Base-by-base conservation (phyloP, 2,329 filamentous ascomycete species). In the Pestalotiopsis sp. region DNA sequence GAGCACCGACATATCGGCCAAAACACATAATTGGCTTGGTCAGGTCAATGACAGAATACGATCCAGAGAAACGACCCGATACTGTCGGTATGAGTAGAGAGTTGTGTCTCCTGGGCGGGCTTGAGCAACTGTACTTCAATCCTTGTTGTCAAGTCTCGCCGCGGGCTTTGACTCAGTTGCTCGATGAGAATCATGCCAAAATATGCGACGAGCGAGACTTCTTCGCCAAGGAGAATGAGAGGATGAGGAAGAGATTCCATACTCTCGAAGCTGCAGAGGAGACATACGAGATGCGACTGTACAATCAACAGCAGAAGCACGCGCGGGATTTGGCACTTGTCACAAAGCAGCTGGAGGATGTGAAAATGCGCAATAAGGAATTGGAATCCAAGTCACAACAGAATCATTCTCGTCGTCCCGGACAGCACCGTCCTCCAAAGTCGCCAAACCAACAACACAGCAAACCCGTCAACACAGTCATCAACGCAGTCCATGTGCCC, bases 71-170 rank as follows among this genome's bases (percentile, higher is more conserved):
- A 17, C 78, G 82, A 3, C 75, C 77, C 0, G 70, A 76, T 0
- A 81, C 80, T 3, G 76, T 79, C 31, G 77, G 80, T 58, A 77
- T 82, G 17, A 80, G 83, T 62, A 76, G 78, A 4, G 82, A 82
- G 63, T 75, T 86, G 3, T 81, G 80, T 1, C 81, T 81, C 71
- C 76, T 86, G 0, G 84, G 84, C 3, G 83, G 83, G 5, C 76
- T 85, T 27, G 81, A 84, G 52, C 83, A 86, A 66, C 79, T 84
- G 4, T 85, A 85, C 69, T 84, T 85, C 70, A 78, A 79, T 13
- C 72, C 75, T 23, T 85, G 83, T 71, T 86, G 84, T 73, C 77
- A 78, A 45, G 84, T 81, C 71, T 78, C 80, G 63, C 75, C 70
- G 52, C 70, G 73, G 0, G 73, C 74, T n/a, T 62, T 81, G 45